These are phyloP conservation scores for Babesia caballi DNA, from an alignment of 169 alveolate genomes.

Conservation along the genomic window DNA sequence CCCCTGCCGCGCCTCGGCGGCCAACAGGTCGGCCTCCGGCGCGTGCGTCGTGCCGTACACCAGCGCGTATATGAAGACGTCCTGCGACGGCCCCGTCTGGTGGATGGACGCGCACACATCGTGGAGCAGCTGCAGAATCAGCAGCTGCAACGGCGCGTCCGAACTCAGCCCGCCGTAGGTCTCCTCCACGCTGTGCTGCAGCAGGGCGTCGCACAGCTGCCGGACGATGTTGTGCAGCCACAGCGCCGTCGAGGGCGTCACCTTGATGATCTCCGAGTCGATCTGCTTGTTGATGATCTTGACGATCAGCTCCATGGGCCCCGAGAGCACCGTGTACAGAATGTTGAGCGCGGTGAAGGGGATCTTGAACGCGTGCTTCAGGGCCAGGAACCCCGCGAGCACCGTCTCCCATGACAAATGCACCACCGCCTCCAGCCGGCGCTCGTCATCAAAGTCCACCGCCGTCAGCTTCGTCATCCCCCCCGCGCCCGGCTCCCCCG, in stretches of 20 bases:
- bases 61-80: slow-evolving; percentile 17
- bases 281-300: slow-evolving; percentile 28
- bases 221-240: slow-evolving; percentile 14
- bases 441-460: slow-evolving; percentile 12
- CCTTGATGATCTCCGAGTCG: slow-evolving; percentile 51
- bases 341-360: slow-evolving; percentile 50
- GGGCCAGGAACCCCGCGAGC: slow-evolving; percentile 16
- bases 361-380: slow-evolving; percentile 29
- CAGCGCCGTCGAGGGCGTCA: slow-evolving; percentile 22
- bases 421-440: background rate
- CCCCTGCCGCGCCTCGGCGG: background rate
- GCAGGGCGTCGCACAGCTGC: slow-evolving; percentile 20
- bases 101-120: slow-evolving; percentile 41
- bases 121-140: slow-evolving; percentile 22
- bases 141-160: slow-evolving; percentile 11
- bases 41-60: slow-evolving; percentile 19
- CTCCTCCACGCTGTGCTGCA: background rate
- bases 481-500: background rate
- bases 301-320: slow-evolving; percentile 37
- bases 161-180: background rate
- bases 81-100: slow-evolving; percentile 36
- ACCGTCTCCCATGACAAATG: slow-evolving; percentile 17
- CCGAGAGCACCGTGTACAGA: slow-evolving; percentile 16
- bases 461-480: background rate
- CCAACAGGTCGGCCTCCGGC: background rate